Evolutionary conservation across 2,329 filamentous ascomycete genomes (phyloP), one percentile per base, ranked within the genome.

Genomic region (Fusarium sp.): DNA sequence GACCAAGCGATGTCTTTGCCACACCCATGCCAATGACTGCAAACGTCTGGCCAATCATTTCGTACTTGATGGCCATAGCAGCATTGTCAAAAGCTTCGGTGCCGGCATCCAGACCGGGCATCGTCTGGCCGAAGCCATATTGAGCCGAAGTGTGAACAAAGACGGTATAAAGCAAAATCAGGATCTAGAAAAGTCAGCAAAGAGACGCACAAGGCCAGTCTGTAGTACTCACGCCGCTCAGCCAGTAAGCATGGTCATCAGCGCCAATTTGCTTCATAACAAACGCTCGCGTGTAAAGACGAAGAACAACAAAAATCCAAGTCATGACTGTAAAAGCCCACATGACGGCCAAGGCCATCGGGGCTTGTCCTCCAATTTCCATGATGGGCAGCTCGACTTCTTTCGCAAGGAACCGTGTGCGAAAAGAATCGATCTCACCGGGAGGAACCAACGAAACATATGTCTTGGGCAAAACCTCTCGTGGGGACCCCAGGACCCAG

Each of bases 21-120:
- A 81, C 75, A 4, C 79, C 80, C 77, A 84, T 85, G n/a, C 82
- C 83, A 1, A 83, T 59, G 16, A 85, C 71, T 2, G 80, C 80
- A 52, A 85, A 83, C 0, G 79, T 79, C 66, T 83, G 81, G 0
- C 80, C 81, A 16, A 82, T 79, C 56, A 72, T 67, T 59, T 82
- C 78, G 73, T 76, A 76, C 48, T 81, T 76, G 27, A 74, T 74
- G 0, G 82, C 81, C 5, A 71, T 48, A 2, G 78, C 76, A 4
- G 74, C 71, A 4, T 79, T 66, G n/a, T 66, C 63, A 18, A 59
- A 24, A 1, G 52, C 43, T 13, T 79, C 77, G 6, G 75, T 63
- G 27, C 72, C 62, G 69, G 63, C 37, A 24, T 67, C 54, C 2
- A 52, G 48, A 22, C 35, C 39, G 4, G 37, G 24, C 33, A 82